phyloP scores from a whole-genome alignment of 2,329 filamentous ascomycete species.

The Tolypocladium amazonense region DNA sequence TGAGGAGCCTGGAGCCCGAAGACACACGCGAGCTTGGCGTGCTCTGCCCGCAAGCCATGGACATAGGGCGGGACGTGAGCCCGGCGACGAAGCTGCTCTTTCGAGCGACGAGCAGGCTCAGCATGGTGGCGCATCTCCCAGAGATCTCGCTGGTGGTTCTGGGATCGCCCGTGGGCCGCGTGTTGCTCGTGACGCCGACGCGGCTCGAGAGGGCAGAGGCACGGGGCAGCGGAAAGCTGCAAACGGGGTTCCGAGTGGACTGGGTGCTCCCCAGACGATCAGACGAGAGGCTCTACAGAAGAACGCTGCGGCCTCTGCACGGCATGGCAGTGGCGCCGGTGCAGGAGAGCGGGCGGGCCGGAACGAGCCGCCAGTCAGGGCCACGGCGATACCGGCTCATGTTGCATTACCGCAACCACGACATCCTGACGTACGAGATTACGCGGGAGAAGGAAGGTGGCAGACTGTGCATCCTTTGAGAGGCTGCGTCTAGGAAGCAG shows the following conservation, averaged over 20 bases:
- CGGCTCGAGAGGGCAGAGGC: slow-evolving; percentile 15
- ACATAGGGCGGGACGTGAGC: slow-evolving; percentile 13
- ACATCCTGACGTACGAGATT: slow-evolving; percentile 60
- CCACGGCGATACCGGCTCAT: slow-evolving; percentile 54
- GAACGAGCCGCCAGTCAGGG: slow-evolving; percentile 10
- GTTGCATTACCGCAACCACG: slow-evolving; percentile 61
- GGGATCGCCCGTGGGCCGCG: slow-evolving; percentile 56
- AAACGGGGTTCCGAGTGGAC: slow-evolving; percentile 42
- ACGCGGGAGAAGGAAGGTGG: slow-evolving; percentile 28
- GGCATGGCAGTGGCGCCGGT: slow-evolving; percentile 60
- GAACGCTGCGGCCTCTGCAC: slow-evolving; percentile 42
- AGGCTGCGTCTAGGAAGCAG: neutral
- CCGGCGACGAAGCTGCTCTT: slow-evolving; percentile 14
- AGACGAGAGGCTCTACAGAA: slow-evolving; percentile 33
- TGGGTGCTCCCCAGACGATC: slow-evolving; percentile 34
- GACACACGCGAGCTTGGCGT: slow-evolving; percentile 17
- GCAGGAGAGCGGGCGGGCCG: slow-evolving; percentile 27
- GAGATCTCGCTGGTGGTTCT: slow-evolving; percentile 60
- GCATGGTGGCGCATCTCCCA: slow-evolving; percentile 53
- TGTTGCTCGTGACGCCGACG: slow-evolving; percentile 49
- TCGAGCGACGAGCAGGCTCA: slow-evolving; percentile 31
- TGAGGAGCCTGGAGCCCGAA: slow-evolving; percentile 23
- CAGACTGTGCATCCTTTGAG: slow-evolving; percentile 24
- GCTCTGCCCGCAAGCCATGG: slow-evolving; percentile 18
- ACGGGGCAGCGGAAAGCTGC: slow-evolving; percentile 10